A percentile compares a stretch with the other conserved stretches of the same genome.
These are phyloP conservation scores for Silene uniflora DNA, from an alignment of 148 eudicot genomes.

Conservation along the genomic window DNA sequence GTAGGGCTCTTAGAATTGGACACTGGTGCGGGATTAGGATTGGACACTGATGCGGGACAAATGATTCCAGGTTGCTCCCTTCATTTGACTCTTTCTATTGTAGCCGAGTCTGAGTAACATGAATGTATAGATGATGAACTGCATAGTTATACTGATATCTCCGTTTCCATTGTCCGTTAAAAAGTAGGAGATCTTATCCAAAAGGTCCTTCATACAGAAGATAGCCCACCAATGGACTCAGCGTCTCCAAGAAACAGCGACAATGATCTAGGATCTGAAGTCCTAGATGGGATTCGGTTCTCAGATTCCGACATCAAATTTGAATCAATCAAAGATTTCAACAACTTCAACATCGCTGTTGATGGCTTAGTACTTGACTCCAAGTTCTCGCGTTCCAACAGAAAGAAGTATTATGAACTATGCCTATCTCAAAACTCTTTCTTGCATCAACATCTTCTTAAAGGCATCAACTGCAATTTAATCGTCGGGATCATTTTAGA, in stretches of 20 bases:
- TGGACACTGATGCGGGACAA: constrained; percentile 16
- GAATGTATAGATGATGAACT: too few relatives aligned
- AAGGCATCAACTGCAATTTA: constrained; percentile 34
- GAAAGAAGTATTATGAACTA: constrained; percentile 48
- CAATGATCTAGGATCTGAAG: constrained; percentile 14
- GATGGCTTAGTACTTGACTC: constrained; percentile 40
- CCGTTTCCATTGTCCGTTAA: background rate
- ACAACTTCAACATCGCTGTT: constrained; percentile 34
- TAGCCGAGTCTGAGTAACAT: background rate
- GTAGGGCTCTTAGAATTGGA: constrained; percentile 20
- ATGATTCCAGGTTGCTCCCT: constrained; percentile 18
- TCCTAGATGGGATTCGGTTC: constrained; percentile 27
- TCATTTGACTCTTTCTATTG: background rate
- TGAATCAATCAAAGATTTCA: constrained; percentile 19
- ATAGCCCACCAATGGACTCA: background rate
- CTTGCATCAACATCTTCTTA: constrained; percentile 40
- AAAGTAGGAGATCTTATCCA: constrained; percentile 6
- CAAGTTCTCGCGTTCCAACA: constrained; percentile 26
- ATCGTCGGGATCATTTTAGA: constrained; percentile 44
- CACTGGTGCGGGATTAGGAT: constrained; percentile 12
- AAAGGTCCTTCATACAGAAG: constrained; percentile 17
- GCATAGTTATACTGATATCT: background rate
- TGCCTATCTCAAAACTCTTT: constrained; percentile 37
- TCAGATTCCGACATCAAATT: constrained; percentile 25
- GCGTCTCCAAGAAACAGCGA: constrained; percentile 17